Base-by-base conservation (phyloP, 2,329 filamentous ascomycete species). In the Mycosphaerella sp. region DNA sequence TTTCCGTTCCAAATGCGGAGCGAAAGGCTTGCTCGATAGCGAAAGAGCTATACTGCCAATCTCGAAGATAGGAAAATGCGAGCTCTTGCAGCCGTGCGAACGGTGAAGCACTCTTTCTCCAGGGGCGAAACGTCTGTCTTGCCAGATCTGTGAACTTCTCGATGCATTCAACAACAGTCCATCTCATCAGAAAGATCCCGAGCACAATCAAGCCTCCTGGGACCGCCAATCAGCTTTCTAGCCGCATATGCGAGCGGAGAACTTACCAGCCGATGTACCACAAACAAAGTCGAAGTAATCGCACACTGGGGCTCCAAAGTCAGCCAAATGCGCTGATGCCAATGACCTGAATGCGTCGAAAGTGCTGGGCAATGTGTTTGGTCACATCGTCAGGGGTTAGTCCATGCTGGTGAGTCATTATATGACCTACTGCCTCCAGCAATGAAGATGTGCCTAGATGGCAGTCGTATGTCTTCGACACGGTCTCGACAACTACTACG, bases 191-290 rank as follows among this genome's bases (percentile, higher is more conserved):
- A 44, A 67, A 67, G 8, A 67, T 43, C 2, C 60, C 58, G 34
- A 68, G 59, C 4, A 52, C 43, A 34, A 68, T 57, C 2, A 66
- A 51, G 7, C 64, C 62, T 41, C 64, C 64, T 67, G 39, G 9
- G 12, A 36, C 7, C 5, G n/a, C n/a, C 50, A 28, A 53, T 40
- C 39, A 16, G 10, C 32, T 6, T 12, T 32, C 17, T 8, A n/a
- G 10, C 17, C 7, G 40, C 17, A n/a, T 9, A 14, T 39, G 12
- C 17, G 12, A 14, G 27, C 21, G 14, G 17, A 44, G 18, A 21
- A 17, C 60, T 51, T 52, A 65, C 63, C 63, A 14, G 62, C 57
- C 25, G 61, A 64, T 4, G 59, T 67, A 6, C 64, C 60, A 51
- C 57, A 60, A 6, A 62, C 59, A 35, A 62, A 64, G 47, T 67